Base-by-base conservation (phyloP, 352 stramenopile genomes). In the Phytophthora ramorum region DNA sequence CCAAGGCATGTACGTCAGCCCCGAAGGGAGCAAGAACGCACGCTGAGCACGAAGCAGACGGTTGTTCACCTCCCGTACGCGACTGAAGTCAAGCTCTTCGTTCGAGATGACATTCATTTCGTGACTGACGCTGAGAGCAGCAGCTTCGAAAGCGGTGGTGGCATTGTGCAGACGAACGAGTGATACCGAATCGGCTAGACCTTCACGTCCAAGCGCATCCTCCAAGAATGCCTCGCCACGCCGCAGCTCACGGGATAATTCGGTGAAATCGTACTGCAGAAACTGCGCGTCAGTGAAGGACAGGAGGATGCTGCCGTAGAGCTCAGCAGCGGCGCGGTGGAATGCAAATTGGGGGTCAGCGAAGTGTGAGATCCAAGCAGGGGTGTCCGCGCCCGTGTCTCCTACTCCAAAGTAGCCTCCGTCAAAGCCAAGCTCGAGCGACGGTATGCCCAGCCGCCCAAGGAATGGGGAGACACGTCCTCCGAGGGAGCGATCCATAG, bases 21-120 rank as follows among this genome's bases (percentile, higher is more conserved):
- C 87, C 1, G 76, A 71, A 1, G 87, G 83, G 7, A 95, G 73
- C 53, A 93, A 43, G 66, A 95, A 95, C 38, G 87, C 81, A 59
- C 84, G 89, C 53, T 95, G 85, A 4, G 87, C 89, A 73, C 92
- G 89, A 47, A 93, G 82, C 55, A 95, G 52, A 3, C 87, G 85
- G 53, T 87, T 95, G 75, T 95, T 95, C 66, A 93, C 80, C 65
- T 91, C 83, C n/a, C 85, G 81, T 43, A 93, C 83, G 47, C 78
- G 82, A 63, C 90, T 95, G 53, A 92, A 72, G 59, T 93, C 86
- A 17, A 81, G 73, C 79, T 91, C 91, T 19, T 73, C 55, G 26
- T 79, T 79, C 8, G 76, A 78, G 47, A 95, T 86, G 38, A 76
- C 63, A 44, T 69, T 72, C 52, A 95, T 85, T 65, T 93, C 81